Base-by-base conservation (phyloP, 2,329 filamentous ascomycete genomes). In the Stagonosporopsis cucurbitacearum region DNA sequence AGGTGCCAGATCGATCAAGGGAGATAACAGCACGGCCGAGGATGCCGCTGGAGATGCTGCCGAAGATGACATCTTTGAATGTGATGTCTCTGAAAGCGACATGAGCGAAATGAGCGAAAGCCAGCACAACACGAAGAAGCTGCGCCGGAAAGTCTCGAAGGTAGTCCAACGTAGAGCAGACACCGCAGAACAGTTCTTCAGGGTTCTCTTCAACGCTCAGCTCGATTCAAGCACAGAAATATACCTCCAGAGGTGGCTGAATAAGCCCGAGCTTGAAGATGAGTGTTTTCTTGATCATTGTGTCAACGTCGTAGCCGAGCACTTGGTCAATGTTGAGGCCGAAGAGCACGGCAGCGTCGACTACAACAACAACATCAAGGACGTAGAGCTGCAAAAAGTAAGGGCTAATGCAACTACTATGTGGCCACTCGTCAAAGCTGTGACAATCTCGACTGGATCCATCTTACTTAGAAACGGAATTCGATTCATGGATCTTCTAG, bases 151-250 rank as follows among this genome's bases (percentile, higher is more conserved):
- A n/a, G 33, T 54, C 1, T 32, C 42, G 3, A 50, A 40, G 6
- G 17, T 9, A 2, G 1, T 32, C 15, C 36, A 48, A 22, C 32
- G 4, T 0, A 30, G 36, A 8, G 54, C 51, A 3, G 39, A 17
- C 15, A 62, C 58, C 6, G 60, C 62, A 1, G 54, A 62, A 20
- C 37, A 62, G 0, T 63, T 59, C 11, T 62, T 65, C 32, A 17
- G 37, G 1, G 53, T 59, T 42, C 48, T 63, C 4, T 62, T 60
- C 30, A 26, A 58, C 22, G 50, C 50, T 8, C 3, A 23, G 5
- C 13, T 2, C 3, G 39, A 43, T 17, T 13, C 26, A 6, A 4
- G 7, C 4, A 20, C 33, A 9, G 37, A 50, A 15, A 11, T 12
- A 2, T 9, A 23, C 0, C 13, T 33, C 2, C 23, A 50, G 20